Conservation (phyloP, 2,329 filamentous ascomycete genomes). For the Phialocephala subalpina region DNA sequence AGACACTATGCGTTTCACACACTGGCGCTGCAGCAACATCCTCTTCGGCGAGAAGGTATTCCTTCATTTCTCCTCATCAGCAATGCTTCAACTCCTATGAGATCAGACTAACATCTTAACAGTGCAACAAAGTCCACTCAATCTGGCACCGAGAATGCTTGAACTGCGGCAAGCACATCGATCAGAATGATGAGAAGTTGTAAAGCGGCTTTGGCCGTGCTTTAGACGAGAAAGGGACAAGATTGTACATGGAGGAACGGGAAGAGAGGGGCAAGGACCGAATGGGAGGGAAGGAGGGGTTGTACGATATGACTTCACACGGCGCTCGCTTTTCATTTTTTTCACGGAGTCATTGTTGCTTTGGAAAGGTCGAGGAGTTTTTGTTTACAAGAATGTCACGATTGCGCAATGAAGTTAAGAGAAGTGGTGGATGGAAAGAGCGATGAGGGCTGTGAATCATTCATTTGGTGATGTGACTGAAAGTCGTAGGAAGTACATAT, state of each 20-base stretch:
- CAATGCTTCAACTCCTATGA: too few species aligned
- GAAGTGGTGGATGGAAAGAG: background rate
- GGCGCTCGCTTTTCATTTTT: background rate
- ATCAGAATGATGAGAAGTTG: constrained; percentile 9
- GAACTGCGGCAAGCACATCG: constrained; percentile 11
- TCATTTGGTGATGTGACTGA: background rate
- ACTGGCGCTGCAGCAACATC: constrained; percentile 11
- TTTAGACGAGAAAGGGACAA: too few species aligned
- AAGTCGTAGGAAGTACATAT: background rate
- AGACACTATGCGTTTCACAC: constrained; percentile 4
- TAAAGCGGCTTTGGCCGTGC: too few species aligned
- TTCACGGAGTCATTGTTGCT: constrained; percentile 1
- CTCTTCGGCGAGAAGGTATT: constrained; percentile 9
- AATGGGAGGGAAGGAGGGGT: background rate
- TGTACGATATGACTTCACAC: constrained; percentile 4
- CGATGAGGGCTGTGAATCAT: background rate
- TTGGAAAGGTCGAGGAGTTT: background rate
- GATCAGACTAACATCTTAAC: background rate
- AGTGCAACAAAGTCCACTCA: constrained; percentile 13
- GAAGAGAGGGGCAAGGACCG: too few species aligned
- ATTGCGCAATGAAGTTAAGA: too few species aligned
- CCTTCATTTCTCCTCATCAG: too few species aligned
- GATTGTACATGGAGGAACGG: too few species aligned
- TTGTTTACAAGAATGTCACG: background rate
- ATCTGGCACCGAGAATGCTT: constrained; percentile 12